phyloP scores from a whole-genome alignment of 2,329 filamentous ascomycete genomes.

The Beauveria medogensis region DNA sequence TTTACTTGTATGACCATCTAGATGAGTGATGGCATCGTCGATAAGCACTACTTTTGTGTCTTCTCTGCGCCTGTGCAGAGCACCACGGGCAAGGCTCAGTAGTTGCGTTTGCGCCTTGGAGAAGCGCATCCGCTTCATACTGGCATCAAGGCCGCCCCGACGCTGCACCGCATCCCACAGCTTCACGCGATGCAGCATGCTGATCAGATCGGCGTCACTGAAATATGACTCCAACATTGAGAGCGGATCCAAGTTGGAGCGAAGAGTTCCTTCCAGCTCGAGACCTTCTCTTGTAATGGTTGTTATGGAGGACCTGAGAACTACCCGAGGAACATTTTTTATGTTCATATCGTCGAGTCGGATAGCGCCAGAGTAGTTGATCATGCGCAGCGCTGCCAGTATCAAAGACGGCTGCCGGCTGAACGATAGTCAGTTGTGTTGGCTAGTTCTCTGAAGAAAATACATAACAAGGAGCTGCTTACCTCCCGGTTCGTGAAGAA shows the following conservation, averaged over 20 bases:
- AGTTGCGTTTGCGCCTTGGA: conserved; percentile 13
- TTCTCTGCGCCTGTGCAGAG: conserved; percentile 15
- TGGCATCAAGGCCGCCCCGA: conserved; percentile 6
- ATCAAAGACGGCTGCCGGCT: conserved; percentile 3
- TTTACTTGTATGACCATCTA: conserved; percentile 29
- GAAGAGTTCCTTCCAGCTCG: background rate
- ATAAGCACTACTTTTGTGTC: background rate
- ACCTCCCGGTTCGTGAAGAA: background rate
- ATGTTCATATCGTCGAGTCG: conserved; percentile 9
- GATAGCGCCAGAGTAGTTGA: conserved; percentile 4
- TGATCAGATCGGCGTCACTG: conserved; percentile 3
- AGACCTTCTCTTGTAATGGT: conserved; percentile 20
- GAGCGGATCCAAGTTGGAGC: conserved; percentile 11
- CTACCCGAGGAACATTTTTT: background rate
- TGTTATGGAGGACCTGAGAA: conserved; percentile 20
- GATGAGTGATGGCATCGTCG: background rate
- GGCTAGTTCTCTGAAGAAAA: background rate
- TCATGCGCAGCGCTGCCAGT: background rate
- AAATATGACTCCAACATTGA: background rate
- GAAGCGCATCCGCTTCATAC: conserved; percentile 4
- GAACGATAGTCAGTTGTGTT: background rate
- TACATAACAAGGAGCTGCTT: background rate
- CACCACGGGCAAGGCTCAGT: conserved; percentile 14
- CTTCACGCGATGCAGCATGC: conserved; percentile 9
- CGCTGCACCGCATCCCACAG: conserved; percentile 5